Evolutionary conservation across 73 alveolate species (phyloP), one percentile per base, ranked within the genome.

Genomic region (Breviolum minutum): DNA sequence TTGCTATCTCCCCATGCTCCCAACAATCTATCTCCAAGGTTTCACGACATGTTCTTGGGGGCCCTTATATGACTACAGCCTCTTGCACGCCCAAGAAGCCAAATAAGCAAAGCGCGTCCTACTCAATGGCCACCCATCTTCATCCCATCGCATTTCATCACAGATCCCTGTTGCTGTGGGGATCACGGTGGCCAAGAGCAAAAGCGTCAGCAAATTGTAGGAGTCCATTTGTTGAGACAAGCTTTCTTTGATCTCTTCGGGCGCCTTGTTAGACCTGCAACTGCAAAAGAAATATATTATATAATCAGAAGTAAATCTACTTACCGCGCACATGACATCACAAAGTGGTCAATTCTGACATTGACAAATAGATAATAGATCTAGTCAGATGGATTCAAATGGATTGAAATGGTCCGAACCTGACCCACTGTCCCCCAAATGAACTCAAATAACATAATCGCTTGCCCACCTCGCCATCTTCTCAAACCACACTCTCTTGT

Each of bases 151-250:
- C 84, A 87, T 63, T 69, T 87, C 60, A 8, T 14, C n/a, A 73
- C 95, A 63, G 22, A 87, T 68, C 26, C 84, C 82, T 6, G 84
- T 32, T 9, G 95, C 82, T 0, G 95, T 87, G 68, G 95, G 95
- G 54, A 87, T 63, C 95, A 87, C 95, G n/a, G 95, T 87, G 95
- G 84, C 95, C 95, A 87, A 54, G n/a, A 87, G 70, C 29, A 87
- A 68, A n/a, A 87, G 84, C 12, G 95, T 87, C 95, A 87, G 70
- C 70, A 87, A 22, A 48, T 87, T 87, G 95, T 87, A 87, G 83
- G 84, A 63, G 30, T 86, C 94, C 94, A 86, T 86, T 79, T 86
- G 94, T 19, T 77, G 80, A 61, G 94, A 24, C 63, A 86, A 12
- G 20, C 80, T 63, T 29, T 86, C 80, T 11, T n/a, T 63, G 79